phyloP scores from a whole-genome alignment of 345 rosid genomes.

The Sonneratia caseolaris region DNA sequence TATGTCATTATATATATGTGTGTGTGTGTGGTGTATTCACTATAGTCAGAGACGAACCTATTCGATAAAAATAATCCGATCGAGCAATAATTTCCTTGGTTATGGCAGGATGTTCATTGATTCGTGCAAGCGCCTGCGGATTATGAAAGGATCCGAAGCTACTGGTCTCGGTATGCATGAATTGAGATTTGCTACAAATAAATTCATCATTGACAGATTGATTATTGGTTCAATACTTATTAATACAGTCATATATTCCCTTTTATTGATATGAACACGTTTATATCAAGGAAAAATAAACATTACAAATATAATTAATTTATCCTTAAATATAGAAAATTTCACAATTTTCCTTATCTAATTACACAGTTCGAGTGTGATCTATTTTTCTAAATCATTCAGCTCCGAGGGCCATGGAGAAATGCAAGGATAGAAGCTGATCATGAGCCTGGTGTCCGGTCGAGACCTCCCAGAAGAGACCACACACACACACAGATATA shows the following conservation, averaged over 20 bases:
- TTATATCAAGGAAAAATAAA: no score
- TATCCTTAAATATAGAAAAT: no score
- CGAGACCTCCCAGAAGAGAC: slow-evolving; percentile 2
- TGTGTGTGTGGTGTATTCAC: no score
- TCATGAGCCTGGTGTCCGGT: slow-evolving; percentile 16
- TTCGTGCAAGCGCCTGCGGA: slow-evolving; percentile 81
- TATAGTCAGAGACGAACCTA: no score
- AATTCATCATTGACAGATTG: no score
- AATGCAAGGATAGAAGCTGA: slow-evolving; percentile 61
- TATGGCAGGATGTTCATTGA: slow-evolving; percentile 71
- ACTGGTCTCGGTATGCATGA: slow-evolving; percentile 53
- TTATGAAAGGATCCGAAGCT: slow-evolving; percentile 83
- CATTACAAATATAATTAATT: no score
- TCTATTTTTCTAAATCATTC: slow-evolving; percentile 8
- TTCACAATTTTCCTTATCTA: no score
- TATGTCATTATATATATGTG: background rate
- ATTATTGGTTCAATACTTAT: no score
- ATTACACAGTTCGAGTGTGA: background rate
- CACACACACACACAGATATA: no score
- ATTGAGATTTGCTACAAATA: no score
- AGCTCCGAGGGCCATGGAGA: slow-evolving; percentile 88
- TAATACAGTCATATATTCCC: no score
- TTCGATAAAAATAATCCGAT: background rate
- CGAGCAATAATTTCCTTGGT: background rate
- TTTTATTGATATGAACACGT: no score